Conservation (phyloP, 306 rosid species). For the Cicer pinnatifidum region DNA sequence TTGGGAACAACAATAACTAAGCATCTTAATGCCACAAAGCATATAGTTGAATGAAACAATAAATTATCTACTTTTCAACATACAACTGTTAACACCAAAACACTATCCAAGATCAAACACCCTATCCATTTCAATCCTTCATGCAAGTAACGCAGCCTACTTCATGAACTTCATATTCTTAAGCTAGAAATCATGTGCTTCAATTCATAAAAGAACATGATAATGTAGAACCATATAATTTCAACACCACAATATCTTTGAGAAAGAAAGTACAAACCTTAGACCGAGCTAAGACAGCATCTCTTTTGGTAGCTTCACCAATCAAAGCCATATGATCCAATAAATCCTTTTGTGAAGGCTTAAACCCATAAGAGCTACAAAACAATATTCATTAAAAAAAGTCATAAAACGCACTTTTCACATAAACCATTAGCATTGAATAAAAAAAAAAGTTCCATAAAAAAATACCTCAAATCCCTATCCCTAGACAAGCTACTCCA, state of each 20-base stretch:
- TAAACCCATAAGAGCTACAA: slow-evolving; percentile 57
- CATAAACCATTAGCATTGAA: not conserved
- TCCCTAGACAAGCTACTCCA: slow-evolving; percentile 65
- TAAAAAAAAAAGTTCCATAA: not conserved
- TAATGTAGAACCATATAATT: slow-evolving; percentile 21
- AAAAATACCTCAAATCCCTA: slow-evolving; percentile 60
- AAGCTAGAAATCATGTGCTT: slow-evolving; percentile 33
- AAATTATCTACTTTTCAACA: not conserved
- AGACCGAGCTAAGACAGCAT: slow-evolving; percentile 46
- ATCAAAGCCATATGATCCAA: slow-evolving; percentile 45
- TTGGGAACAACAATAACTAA: slow-evolving; percentile 20
- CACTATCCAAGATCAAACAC: slow-evolving; percentile 29
- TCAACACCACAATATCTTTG: slow-evolving; percentile 12
- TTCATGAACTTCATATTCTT: slow-evolving; percentile 14
- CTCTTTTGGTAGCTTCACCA: slow-evolving; percentile 51
- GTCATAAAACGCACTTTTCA: slow-evolving; percentile 14
- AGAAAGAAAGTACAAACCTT: slow-evolving; percentile 61
- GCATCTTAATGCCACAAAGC: not conserved
- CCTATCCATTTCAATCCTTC: slow-evolving; percentile 15
- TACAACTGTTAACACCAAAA: not conserved
- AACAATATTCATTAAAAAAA: slow-evolving; percentile 5
- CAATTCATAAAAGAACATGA: slow-evolving; percentile 4
- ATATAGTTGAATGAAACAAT: not conserved
- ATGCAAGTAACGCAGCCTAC: not conserved
- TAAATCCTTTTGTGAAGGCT: slow-evolving; percentile 51